A percentile compares a stretch with the other conserved stretches of the same genome.
These are phyloP conservation scores for Cutaneotrichosporon dermatis DNA, from an alignment of 1,284 basidiomycete species.

Conservation along the genomic window DNA sequence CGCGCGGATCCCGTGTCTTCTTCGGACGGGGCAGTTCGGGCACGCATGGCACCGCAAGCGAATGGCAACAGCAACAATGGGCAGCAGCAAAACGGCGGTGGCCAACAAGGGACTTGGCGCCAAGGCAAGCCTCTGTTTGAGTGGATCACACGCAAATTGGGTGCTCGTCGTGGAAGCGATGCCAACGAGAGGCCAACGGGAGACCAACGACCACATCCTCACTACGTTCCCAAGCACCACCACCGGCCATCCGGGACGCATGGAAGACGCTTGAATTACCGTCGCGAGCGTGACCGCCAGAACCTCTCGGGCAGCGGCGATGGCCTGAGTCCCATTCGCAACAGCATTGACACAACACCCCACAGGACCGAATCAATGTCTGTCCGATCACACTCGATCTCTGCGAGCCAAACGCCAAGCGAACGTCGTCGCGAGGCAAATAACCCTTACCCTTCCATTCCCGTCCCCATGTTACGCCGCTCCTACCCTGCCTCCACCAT, in stretches of 20 bases:
- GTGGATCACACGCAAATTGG: conserved; percentile 82
- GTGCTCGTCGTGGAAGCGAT: conserved; percentile 27
- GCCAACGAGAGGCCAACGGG: conserved; percentile 10
- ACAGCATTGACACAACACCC: conserved; percentile 18
- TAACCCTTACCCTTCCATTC: conserved; percentile 45
- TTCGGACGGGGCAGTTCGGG: neutral
- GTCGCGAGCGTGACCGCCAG: neutral
- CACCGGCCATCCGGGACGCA: neutral
- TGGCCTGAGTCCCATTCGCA: neutral
- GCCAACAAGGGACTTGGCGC: neutral
- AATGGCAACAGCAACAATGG: neutral
- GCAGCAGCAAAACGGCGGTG: neutral
- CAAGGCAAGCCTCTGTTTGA: conserved; percentile 74
- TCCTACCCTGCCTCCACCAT: conserved; percentile 26
- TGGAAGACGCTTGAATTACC: conserved; percentile 35
- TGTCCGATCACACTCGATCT: conserved; percentile 28
- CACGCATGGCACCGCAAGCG: neutral
- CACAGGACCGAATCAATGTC: conserved; percentile 39
- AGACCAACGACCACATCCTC: neutral
- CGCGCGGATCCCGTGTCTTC: neutral
- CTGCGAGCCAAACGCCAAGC: conserved; percentile 13
- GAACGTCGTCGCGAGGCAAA: conserved; percentile 34
- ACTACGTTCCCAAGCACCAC: conserved; percentile 1
- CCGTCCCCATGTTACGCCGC: conserved; percentile 27
- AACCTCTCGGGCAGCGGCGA: neutral